Conservation (phyloP, 225 moss, liverwort and hornwort genomes). For the Marchantia paleacea region DNA sequence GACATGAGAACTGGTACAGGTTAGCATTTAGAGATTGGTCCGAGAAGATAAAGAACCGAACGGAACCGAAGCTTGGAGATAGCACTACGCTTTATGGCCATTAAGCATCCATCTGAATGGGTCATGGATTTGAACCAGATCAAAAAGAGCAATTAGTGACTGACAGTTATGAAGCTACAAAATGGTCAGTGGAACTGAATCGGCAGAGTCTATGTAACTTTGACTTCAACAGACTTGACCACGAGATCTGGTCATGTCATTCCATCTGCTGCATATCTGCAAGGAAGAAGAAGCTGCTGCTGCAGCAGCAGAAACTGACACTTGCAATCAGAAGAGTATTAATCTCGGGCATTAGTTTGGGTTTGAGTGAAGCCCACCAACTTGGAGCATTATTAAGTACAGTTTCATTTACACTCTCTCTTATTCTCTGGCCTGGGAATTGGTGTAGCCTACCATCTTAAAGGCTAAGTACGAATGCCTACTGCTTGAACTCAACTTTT, state of each 20-base stretch:
- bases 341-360: neutral
- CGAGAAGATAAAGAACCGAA: neutral
- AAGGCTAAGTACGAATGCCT: neutral
- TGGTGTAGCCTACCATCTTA: conserved; percentile 11
- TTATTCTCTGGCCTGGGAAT: conserved; percentile 5
- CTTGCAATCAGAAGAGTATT: neutral
- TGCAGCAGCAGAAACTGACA: neutral
- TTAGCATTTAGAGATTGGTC: neutral
- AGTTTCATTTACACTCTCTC: neutral
- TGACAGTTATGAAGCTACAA: neutral
- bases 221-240: too few relatives aligned
- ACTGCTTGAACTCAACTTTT: neutral
- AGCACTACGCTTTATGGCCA: too few relatives aligned
- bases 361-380: neutral
- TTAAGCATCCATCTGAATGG: neutral
- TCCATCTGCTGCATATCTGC: neutral
- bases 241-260: neutral
- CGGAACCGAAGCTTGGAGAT: too few relatives aligned
- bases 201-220: neutral
- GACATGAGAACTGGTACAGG: neutral
- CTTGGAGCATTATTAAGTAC: neutral
- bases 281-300: neutral
- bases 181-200: neutral
- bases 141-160: neutral
- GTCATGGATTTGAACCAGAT: neutral